phyloP scores from a whole-genome alignment of 768 basidiomycete genomes.

The Phlebiopsis gigantea region DNA sequence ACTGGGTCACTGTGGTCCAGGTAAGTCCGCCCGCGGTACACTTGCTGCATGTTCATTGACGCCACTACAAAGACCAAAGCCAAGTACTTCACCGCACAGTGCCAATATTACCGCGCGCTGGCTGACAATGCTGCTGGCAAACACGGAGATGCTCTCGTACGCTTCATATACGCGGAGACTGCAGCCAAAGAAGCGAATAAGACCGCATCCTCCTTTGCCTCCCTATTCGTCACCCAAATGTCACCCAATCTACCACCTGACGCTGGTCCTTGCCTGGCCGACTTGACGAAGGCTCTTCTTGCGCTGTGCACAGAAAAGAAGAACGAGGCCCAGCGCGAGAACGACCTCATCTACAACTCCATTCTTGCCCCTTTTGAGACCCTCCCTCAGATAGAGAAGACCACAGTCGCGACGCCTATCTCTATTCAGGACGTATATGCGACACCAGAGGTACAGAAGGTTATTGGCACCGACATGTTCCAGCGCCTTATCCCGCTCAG shows the following conservation, averaged over 20 bases:
- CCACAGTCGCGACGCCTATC: conserved; percentile 74
- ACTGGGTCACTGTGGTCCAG: conserved; percentile 87
- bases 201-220: conserved; percentile 60
- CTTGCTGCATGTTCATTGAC: background rate
- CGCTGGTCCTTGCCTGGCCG: conserved; percentile 70
- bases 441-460: conserved; percentile 85
- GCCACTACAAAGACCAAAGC: conserved; percentile 68
- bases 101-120: conserved; percentile 82
- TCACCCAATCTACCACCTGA: conserved; percentile 86
- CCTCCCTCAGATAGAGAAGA: conserved; percentile 78
- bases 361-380: conserved; percentile 75
- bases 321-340: conserved; percentile 77
- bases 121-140: conserved; percentile 72
- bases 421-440: conserved; percentile 94
- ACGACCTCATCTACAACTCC: conserved; percentile 97
- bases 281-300: conserved; percentile 80
- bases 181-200: conserved; percentile 81
- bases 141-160: conserved; percentile 82
- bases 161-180: conserved; percentile 71
- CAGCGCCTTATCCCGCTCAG: conserved; percentile 81
- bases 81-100: conserved; percentile 81
- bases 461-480: conserved; percentile 92
- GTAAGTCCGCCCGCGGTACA: conserved; percentile 31
- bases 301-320: conserved; percentile 73
- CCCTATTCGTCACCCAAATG: conserved; percentile 64